Base-by-base conservation (phyloP, 768 basidiomycete genomes). In the Dioszegia hungarica region DNA sequence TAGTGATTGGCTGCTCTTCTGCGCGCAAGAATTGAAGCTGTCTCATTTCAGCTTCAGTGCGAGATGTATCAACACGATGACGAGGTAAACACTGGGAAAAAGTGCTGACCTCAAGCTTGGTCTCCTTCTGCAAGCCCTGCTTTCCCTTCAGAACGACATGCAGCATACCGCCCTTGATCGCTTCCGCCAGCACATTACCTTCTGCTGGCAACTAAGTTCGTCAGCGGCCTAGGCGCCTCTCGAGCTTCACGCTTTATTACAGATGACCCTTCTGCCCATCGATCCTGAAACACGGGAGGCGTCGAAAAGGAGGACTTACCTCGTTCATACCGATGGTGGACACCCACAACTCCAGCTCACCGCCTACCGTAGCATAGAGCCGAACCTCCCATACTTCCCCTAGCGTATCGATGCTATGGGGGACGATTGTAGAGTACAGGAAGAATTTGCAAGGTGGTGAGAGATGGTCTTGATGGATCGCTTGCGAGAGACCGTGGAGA, bases 161-260 rank as follows among this genome's bases (percentile, higher is more conserved):
- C 17, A 68, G 45, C 27, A 56, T 43, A 2, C 66, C 66, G 4
- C 51, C 56, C 41, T 49, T 27, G 45, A 64, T 63, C n/a, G 63
- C 59, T 20, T 57, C 55, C 1, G 40, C 46, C 15, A 68, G 19
- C 11, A 25, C 36, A 12, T n/a, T 33, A 5, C 29, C 48, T 2
- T 41, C 28, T 6, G 36, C 48, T n/a, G 52, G 52, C n/a, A 54
- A 25, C 52, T 54, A 31, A 52, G 22, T n/a, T n/a, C n/a, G n/a
- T n/a, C n/a, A n/a, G n/a, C n/a, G n/a, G n/a, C n/a, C n/a, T n/a
- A n/a, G n/a, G n/a, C n/a, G n/a, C n/a, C n/a, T n/a, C n/a, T n/a
- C n/a, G n/a, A n/a, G n/a, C n/a, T n/a, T n/a, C n/a, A n/a, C n/a
- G n/a, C n/a, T n/a, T n/a, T n/a, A n/a, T n/a, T n/a, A n/a, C n/a